phyloP scores from a whole-genome alignment of 352 stramenopile species.

The Phytophthora meadii region DNA sequence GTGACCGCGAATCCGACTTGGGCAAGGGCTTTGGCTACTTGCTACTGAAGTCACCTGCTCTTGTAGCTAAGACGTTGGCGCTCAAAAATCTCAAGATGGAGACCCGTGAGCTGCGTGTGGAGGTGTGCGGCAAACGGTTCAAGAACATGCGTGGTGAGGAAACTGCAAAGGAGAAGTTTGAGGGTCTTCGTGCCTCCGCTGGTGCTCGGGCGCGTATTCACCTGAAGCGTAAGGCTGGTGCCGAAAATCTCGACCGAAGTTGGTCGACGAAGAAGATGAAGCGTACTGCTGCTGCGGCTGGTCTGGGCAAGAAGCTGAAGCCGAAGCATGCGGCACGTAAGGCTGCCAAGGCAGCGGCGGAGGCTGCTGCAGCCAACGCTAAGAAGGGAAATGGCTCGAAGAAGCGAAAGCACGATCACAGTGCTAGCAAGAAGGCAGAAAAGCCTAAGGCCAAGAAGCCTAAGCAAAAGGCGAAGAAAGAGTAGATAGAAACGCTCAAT shows the following conservation, averaged over 20 bases:
- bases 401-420: conserved; percentile 35
- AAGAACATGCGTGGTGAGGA: conserved; percentile 81
- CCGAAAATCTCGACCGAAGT: conserved; percentile 15
- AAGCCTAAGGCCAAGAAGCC: conserved; percentile 69
- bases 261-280: conserved; percentile 45
- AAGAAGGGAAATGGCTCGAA: conserved; percentile 33
- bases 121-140: conserved; percentile 87
- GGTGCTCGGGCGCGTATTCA: conserved; percentile 68
- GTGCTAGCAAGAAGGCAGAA: conserved; percentile 23
- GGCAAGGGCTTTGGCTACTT: conserved; percentile 94
- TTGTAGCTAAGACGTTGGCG: conserved; percentile 76
- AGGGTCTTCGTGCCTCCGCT: conserved; percentile 57
- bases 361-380: conserved; percentile 10
- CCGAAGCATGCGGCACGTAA: conserved; percentile 69
- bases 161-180: conserved; percentile 55
- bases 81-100: conserved; percentile 75
- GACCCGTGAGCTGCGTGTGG: conserved; percentile 72
- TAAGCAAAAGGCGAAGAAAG: conserved; percentile 74
- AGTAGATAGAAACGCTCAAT: conserved; percentile 29
- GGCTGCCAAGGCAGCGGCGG: conserved; percentile 40
- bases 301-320: conserved; percentile 57
- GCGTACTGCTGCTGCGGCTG: conserved; percentile 17
- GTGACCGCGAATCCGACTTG: conserved; percentile 87
- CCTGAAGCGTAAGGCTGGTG: conserved; percentile 63
- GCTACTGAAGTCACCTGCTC: conserved; percentile 69